Evolutionary conservation across 768 basidiomycete genomes (phyloP).

Genomic region (Suillus paluster): DNA sequence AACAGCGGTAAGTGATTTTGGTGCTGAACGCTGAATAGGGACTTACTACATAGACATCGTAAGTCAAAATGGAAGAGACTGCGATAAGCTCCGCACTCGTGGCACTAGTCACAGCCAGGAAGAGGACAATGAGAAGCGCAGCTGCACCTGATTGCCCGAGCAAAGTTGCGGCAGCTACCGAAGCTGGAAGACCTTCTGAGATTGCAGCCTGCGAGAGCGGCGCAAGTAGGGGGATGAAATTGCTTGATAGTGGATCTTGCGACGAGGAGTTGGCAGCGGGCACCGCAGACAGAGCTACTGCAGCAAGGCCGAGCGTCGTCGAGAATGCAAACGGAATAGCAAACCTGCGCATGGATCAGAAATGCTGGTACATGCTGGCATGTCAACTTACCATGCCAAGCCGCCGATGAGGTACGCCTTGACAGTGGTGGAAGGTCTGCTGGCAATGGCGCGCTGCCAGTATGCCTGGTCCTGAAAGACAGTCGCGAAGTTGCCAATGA

Average conservation of each 20-base stretch:
- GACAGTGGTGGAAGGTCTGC: conserved; percentile 80
- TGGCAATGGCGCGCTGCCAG: conserved; percentile 92
- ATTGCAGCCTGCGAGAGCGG: conserved; percentile 64
- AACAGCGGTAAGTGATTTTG: neutral
- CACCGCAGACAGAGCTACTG: conserved; percentile 72
- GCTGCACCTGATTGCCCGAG: conserved; percentile 81
- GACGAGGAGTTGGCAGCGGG: conserved; percentile 31
- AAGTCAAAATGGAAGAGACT: conserved; percentile 81
- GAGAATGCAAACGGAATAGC: conserved; percentile 87
- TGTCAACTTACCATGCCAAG: conserved; percentile 69
- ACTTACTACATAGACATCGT: conserved; percentile 79
- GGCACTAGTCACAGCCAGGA: conserved; percentile 86
- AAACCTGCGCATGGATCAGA: conserved; percentile 50
- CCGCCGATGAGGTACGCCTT: conserved; percentile 92
- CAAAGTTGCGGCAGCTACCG: conserved; percentile 82
- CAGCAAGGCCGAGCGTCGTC: conserved; percentile 85
- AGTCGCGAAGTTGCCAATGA: conserved; percentile 81
- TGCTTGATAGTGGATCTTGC: conserved; percentile 53
- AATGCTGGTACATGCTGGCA: neutral
- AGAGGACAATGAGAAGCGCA: conserved; percentile 79
- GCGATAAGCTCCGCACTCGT: conserved; percentile 92
- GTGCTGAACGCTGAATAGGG: neutral
- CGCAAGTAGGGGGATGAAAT: conserved; percentile 44
- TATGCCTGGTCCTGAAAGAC: conserved; percentile 78
- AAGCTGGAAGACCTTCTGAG: conserved; percentile 85